Conservation (phyloP, 495 filamentous ascomycete genomes). For the Delitschia confertaspora region DNA sequence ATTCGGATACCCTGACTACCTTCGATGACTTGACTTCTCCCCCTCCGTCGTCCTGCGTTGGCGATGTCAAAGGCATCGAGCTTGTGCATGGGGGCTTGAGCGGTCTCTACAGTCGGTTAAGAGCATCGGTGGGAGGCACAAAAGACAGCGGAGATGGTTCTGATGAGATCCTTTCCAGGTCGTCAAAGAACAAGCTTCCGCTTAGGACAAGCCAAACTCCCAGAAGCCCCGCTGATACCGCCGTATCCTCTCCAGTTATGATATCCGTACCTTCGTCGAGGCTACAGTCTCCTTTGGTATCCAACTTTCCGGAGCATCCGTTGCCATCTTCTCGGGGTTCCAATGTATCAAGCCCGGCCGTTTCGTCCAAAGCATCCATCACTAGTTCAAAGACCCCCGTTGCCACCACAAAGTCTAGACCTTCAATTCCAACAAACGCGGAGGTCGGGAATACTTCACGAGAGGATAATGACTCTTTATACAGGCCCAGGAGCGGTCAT, state of each 20-base stretch:
- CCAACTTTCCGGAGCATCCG: constrained; percentile 17
- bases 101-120: constrained; percentile 74
- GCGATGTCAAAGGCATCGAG: constrained; percentile 63
- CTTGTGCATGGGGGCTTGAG: constrained; percentile 72
- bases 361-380: constrained; percentile 12
- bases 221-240: constrained; percentile 20
- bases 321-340: constrained; percentile 22
- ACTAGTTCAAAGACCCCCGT: constrained; percentile 17
- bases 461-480: constrained; percentile 7
- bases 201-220: constrained; percentile 2
- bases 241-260: constrained; percentile 28
- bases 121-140: constrained; percentile 63
- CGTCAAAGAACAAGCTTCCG: constrained; percentile 22
- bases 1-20: constrained; percentile 68
- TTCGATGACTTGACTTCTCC: constrained; percentile 77
- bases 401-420: constrained; percentile 12
- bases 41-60: constrained; percentile 44
- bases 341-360: constrained; percentile 13
- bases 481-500: constrained; percentile 6
- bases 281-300: constrained; percentile 26
- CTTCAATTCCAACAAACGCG: constrained; percentile 5
- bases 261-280: constrained; percentile 25
- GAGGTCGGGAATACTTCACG: constrained; percentile 4
- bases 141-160: constrained; percentile 40
- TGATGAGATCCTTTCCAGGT: constrained; percentile 14